phyloP scores from a whole-genome alignment of 768 basidiomycete genomes.

The Phallus indusiatus region DNA sequence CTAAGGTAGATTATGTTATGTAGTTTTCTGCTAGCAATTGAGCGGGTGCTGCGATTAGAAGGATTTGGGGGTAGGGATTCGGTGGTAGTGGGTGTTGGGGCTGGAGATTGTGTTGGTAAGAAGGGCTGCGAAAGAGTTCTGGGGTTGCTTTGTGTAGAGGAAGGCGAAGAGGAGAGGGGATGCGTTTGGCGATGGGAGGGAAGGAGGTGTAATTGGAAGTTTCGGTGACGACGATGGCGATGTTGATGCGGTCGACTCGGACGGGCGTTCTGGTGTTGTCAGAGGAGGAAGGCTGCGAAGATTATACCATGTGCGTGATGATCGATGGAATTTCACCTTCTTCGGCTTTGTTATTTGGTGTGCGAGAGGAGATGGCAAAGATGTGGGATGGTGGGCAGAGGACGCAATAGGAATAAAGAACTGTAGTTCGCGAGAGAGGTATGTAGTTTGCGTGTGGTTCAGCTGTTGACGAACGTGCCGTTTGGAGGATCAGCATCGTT shows the following conservation, averaged over 20 bases:
- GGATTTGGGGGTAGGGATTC: too few species aligned
- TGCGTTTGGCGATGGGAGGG: constrained; percentile 12
- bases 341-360: not conserved
- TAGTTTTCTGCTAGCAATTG: too few species aligned
- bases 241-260: not conserved
- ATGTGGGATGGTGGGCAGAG: constrained; percentile 15
- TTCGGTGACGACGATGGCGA: too few species aligned
- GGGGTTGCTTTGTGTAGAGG: constrained; percentile 16
- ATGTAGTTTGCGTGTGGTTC: constrained; percentile 13
- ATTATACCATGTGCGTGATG: constrained; percentile 19
- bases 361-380: constrained; percentile 13
- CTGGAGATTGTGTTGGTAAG: too few species aligned
- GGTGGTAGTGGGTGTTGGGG: too few species aligned
- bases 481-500: not conserved
- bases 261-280: not conserved
- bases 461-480: not conserved
- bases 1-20: too few species aligned
- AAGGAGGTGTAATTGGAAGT: constrained; percentile 16
- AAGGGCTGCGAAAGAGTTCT: constrained; percentile 13
- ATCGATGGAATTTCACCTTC: constrained; percentile 13
- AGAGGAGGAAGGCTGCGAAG: constrained; percentile 7
- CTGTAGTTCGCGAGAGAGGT: too few species aligned
- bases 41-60: too few species aligned
- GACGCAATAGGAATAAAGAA: constrained; percentile 15
- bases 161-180: constrained; percentile 16